Conservation (phyloP, 441 rosid genomes). For the Cnidoscolus chayamansa region DNA sequence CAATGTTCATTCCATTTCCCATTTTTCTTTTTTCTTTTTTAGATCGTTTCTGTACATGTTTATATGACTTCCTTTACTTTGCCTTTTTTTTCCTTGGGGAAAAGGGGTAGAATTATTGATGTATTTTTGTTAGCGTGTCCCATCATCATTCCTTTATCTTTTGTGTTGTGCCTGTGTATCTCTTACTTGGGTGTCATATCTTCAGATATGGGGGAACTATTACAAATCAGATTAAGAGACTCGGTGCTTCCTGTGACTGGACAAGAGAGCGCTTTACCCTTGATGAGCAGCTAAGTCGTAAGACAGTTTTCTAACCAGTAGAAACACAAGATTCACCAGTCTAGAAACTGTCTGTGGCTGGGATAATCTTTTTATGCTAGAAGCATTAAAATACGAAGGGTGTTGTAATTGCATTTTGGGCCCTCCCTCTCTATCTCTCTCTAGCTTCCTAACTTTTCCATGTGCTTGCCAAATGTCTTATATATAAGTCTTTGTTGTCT, state of each 20-base stretch:
- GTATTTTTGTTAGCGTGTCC: not conserved
- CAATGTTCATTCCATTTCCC: not conserved
- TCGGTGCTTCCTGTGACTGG: conserved; percentile 99
- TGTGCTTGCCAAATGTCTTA: conserved; percentile 1
- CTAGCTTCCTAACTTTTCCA: not conserved
- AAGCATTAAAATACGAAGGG: conserved; percentile 8
- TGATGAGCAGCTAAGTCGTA: conserved; percentile 98
- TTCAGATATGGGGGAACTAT: conserved; percentile 92
- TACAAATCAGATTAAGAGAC: conserved; percentile 89
- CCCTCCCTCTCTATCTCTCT: not conserved
- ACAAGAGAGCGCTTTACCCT: conserved; percentile 89
- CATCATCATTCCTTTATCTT: not conserved
- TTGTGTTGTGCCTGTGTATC: not conserved
- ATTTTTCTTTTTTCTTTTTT: not conserved
- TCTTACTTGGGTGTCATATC: conserved; percentile 25
- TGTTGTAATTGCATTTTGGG: not conserved
- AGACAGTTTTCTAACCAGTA: conserved; percentile 54
- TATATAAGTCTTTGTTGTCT: not conserved
- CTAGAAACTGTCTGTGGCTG: conserved; percentile 14
- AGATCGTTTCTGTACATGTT: not conserved
- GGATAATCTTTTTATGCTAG: conserved; percentile 6
- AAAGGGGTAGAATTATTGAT: not conserved
- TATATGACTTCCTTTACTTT: not conserved
- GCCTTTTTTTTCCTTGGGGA: not conserved
- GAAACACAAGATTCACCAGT: conserved; percentile 24